Conservation (phyloP, 2,329 filamentous ascomycete species). For the Colletotrichum shisoi region DNA sequence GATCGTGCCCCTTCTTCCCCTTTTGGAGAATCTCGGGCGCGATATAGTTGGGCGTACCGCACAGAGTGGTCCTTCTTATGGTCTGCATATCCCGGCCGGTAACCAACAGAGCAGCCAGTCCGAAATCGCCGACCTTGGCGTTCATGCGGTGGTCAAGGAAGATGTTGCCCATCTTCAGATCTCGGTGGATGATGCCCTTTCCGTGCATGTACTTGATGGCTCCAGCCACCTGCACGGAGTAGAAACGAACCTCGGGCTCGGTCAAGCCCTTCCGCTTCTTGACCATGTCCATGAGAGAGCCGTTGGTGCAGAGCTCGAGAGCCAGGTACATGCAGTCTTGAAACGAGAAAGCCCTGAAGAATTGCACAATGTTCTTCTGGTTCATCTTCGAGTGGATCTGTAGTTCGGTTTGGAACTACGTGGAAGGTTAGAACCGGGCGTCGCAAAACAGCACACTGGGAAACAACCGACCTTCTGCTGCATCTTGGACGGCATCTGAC, state of each 20-base stretch:
- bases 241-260: slow-evolving; percentile 91
- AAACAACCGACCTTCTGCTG: slow-evolving; percentile 73
- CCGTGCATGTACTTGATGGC: slow-evolving; percentile 98
- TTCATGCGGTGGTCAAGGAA: slow-evolving; percentile 96
- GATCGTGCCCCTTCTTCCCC: slow-evolving; percentile 91
- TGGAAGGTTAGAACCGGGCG: slow-evolving; percentile 17
- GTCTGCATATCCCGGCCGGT: slow-evolving; percentile 89
- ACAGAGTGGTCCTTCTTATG: slow-evolving; percentile 87
- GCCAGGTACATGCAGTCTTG: slow-evolving; percentile 90
- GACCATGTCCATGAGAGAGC: slow-evolving; percentile 97
- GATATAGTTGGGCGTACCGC: slow-evolving; percentile 97
- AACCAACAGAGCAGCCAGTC: slow-evolving; percentile 87
- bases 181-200: slow-evolving; percentile 94
- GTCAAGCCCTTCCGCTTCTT: slow-evolving; percentile 90
- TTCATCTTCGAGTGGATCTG: slow-evolving; percentile 99
- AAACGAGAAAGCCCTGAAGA: slow-evolving; percentile 92
- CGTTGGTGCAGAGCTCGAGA: slow-evolving; percentile 92
- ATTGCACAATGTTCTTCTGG: slow-evolving; percentile 94
- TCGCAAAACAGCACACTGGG: neutral
- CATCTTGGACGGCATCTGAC: slow-evolving; percentile 82
- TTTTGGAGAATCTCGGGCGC: slow-evolving; percentile 96
- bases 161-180: slow-evolving; percentile 97
- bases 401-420: slow-evolving; percentile 78
- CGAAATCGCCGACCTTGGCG: slow-evolving; percentile 97
- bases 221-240: slow-evolving; percentile 92